Conservation (phyloP, 257 asterid genomes). For the Agastache rugosa region DNA sequence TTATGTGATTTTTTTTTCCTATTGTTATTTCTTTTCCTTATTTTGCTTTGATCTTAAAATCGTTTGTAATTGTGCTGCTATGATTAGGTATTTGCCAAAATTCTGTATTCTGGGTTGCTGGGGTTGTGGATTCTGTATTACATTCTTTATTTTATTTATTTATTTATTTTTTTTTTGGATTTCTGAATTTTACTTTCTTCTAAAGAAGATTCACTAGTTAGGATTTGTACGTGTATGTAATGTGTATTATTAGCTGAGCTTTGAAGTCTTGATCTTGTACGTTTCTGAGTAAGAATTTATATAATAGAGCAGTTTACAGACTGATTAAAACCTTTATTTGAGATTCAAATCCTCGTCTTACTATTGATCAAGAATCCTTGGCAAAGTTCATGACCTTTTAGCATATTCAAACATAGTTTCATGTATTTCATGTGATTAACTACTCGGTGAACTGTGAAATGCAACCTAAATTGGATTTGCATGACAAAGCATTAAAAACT, state of each 20-base stretch:
- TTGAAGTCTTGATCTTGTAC: constrained; percentile 36
- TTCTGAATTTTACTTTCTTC: constrained; percentile 3
- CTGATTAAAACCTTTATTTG: constrained; percentile 1
- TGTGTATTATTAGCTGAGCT: not conserved
- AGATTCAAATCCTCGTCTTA: not conserved
- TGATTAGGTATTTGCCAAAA: not conserved
- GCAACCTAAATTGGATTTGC: constrained; percentile 8
- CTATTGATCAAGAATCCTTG: constrained; percentile 2
- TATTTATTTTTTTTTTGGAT: not conserved
- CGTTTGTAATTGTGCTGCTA: constrained; percentile 13
- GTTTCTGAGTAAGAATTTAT: constrained; percentile 13
- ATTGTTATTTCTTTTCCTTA: not conserved
- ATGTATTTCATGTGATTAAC: constrained; percentile 23
- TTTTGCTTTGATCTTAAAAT: constrained; percentile 14
- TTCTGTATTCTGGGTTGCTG: constrained; percentile 15
- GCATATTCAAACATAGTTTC: not conserved
- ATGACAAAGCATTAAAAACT: constrained; percentile 5
- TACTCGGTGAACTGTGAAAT: not conserved
- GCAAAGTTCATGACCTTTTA: not conserved
- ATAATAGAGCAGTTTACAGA: constrained; percentile 12
- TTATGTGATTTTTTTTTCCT: not conserved
- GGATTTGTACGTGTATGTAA: constrained; percentile 1
- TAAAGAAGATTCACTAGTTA: not conserved
- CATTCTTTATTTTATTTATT: not conserved
- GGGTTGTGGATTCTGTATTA: constrained; percentile 20